Conservation (phyloP, 192 early-diverging fungal species). For the Coemansia sp. region DNA sequence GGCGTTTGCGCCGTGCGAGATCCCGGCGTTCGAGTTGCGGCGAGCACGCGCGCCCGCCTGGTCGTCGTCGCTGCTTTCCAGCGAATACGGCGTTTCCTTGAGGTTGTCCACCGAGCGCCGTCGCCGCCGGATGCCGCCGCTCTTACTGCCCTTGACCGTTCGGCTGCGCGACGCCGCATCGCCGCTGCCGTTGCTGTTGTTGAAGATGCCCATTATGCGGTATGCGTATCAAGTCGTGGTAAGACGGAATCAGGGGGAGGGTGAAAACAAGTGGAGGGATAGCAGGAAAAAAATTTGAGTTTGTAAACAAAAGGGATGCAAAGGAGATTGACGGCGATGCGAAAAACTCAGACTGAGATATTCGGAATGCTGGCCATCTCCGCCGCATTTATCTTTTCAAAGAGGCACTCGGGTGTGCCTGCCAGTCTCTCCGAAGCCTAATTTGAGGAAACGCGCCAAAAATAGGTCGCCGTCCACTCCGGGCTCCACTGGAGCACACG, state of each 20-base stretch:
- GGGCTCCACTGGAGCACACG: too few species aligned
- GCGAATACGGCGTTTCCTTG: slow-evolving; percentile 21
- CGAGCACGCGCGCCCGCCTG: slow-evolving; percentile 7
- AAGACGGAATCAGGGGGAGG: neutral
- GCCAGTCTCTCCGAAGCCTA: too few species aligned
- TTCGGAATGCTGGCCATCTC: too few species aligned
- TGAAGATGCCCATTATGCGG: slow-evolving; percentile 27
- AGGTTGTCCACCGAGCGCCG: slow-evolving; percentile 39
- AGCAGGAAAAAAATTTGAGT: neutral
- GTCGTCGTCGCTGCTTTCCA: slow-evolving; percentile 33
- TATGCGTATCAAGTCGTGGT: neutral
- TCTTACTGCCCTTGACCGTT: slow-evolving; percentile 12
- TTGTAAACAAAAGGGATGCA: neutral
- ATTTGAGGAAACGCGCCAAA: too few species aligned
- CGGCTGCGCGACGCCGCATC: slow-evolving; percentile 9
- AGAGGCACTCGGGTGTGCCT: too few species aligned
- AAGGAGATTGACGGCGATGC: neutral
- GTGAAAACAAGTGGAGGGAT: neutral
- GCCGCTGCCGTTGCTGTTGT: slow-evolving; percentile 8
- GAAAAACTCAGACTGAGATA: neutral
- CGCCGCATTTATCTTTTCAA: too few species aligned
- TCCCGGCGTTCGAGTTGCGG: slow-evolving; percentile 39
- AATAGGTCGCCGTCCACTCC: too few species aligned
- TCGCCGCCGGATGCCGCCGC: slow-evolving; percentile 11
- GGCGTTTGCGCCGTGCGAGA: slow-evolving; percentile 15